These are phyloP conservation scores for Nannochloropsis salina DNA, from an alignment of 108 stramenopile species.

Conservation along the genomic window DNA sequence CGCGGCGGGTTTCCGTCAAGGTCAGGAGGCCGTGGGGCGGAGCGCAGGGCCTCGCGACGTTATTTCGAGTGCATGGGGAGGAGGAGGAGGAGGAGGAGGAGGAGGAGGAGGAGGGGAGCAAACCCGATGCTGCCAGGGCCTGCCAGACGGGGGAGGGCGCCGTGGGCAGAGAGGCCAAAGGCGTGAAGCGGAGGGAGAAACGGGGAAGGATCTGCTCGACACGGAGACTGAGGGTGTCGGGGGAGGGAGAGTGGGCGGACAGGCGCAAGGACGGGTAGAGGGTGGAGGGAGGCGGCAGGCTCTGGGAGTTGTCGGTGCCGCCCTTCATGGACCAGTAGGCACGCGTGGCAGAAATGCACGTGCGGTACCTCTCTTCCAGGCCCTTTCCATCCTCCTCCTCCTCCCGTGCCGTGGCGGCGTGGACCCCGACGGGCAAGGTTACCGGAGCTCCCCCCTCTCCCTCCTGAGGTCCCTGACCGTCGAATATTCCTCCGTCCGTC, in stretches of 20 bases:
- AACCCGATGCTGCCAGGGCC: too few species aligned
- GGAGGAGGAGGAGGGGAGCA: too few species aligned
- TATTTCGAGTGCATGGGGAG: too few species aligned
- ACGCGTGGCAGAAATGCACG: too few species aligned
- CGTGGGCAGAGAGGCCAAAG: background rate
- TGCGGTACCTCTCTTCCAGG: too few species aligned
- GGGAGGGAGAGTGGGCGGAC: background rate
- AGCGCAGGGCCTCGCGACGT: too few species aligned
- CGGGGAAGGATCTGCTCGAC: background rate
- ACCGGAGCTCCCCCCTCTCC: background rate
- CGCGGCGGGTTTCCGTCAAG: background rate
- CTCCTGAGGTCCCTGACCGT: background rate
- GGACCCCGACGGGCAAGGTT: background rate
- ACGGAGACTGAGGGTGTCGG: conserved; percentile 2
- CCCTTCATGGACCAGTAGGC: too few species aligned
- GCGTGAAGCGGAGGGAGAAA: conserved; percentile 14
- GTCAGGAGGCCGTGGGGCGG: too few species aligned
- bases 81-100: too few species aligned
- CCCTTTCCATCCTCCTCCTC: background rate
- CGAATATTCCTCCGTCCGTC: background rate
- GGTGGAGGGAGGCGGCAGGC: background rate
- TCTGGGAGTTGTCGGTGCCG: too few species aligned
- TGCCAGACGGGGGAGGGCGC: too few species aligned
- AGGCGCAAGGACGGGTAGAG: background rate
- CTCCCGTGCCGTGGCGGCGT: background rate